Evolutionary conservation across 2,329 filamentous ascomycete species (phyloP), one percentile per base, ranked within the genome.

Genomic region (Tolypocladium tropicale): DNA sequence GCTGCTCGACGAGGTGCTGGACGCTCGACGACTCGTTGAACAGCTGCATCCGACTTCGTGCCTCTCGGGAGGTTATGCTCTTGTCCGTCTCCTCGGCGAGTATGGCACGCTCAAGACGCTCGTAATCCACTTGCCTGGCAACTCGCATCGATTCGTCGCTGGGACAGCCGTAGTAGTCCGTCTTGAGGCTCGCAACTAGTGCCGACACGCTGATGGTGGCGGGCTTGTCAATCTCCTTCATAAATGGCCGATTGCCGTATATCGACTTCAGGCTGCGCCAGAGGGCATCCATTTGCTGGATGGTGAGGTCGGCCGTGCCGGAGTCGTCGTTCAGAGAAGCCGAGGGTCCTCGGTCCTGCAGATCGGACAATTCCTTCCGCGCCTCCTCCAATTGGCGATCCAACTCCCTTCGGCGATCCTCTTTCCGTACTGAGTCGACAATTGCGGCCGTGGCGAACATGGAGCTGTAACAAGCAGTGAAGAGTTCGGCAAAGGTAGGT

Each of bases 391-490:
- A 79, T 56, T 81, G 79, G 23, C 70, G 66, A 55, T 90, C 84
- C 73, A 88, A 81, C 60, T 85, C 78, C 59, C 75, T 75, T 51
- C 80, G 76, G 59, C 82, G 76, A 43, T 74, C 73, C 55, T 81
- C 76, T 66, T 89, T 89, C 33, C 72, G 67, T 32, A 76, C 73
- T 6, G 81, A 80, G 67, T 90, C 87, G 33, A 81, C 72, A 3
- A 86, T 73, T 12, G 84, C 78, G 2, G 84, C 85, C 2, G 82
- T 81, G 6, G 83, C 85, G 63, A 88, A 80, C 55, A 86, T 79
- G 36, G 83, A 81, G 30, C 85, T 85, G 65, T 89, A 89, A 67
- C 79, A 81, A 41, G 86, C 81, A 28, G 85, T 88, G 65, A 86
- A 77, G 58, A 84, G 60, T 70, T 84, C 74, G 69, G 78, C 71